These are phyloP conservation scores for Pythium periplocum DNA, from an alignment of 352 stramenopile genomes.

Conservation along the genomic window DNA sequence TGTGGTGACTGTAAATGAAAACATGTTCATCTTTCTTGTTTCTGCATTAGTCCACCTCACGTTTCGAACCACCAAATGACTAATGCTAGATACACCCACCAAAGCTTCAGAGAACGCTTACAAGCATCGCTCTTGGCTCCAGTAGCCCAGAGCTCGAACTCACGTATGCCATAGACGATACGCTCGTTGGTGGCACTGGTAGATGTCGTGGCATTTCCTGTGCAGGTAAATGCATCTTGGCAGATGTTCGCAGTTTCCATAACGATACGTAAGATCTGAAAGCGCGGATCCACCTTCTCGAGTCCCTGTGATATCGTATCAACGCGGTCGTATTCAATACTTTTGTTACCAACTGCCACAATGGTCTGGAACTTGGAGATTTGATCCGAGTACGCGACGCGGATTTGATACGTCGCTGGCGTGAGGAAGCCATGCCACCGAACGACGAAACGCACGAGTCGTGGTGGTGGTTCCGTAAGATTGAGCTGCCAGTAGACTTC, in stretches of 20 bases:
- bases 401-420: constrained; percentile 45
- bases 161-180: constrained; percentile 72
- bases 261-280: constrained; percentile 49
- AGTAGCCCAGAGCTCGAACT: constrained; percentile 70
- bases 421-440: constrained; percentile 75
- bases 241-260: constrained; percentile 51
- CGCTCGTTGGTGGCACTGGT: constrained; percentile 40
- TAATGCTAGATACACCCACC: too few relatives aligned
- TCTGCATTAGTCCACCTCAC: background rate
- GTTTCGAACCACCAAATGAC: background rate
- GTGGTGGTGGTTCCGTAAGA: constrained; percentile 38
- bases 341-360: constrained; percentile 31
- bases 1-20: background rate
- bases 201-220: constrained; percentile 17
- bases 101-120: too few relatives aligned
- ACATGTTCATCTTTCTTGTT: constrained; percentile 3
- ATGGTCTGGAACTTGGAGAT: constrained; percentile 49
- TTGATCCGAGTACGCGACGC: constrained; percentile 51
- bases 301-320: constrained; percentile 51
- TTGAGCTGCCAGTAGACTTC: constrained; percentile 75
- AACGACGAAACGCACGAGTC: constrained; percentile 55
- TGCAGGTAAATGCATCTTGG: constrained; percentile 31
- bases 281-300: constrained; percentile 33
- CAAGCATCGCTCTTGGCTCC: constrained; percentile 39
- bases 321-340: constrained; percentile 57